Base-by-base conservation (phyloP, 805 yeast genomes). In the Helenozyma rhizophorensis region DNA sequence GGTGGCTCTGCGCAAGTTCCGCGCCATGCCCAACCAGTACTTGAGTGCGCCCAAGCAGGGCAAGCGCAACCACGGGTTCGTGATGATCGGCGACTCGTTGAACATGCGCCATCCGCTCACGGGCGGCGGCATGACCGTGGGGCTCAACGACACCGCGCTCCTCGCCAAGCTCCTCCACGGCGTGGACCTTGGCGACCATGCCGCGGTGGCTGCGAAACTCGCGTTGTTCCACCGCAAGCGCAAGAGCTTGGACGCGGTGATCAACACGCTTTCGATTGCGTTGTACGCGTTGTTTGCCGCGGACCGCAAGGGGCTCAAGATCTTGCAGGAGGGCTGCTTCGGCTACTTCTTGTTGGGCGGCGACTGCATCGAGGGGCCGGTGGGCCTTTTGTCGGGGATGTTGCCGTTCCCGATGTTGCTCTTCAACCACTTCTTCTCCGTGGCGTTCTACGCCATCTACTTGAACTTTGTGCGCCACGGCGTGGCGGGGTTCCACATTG, bases 71-170 rank as follows among this genome's bases (percentile, higher is more conserved):
- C 80, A 78, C 9, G 98, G 98, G 9, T 64, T 87, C 28, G 68
- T 93, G 23, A 71, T 90, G 45, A 54, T 93, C 22, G 98, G 98
- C 30, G 98, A 93, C 57, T 85, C 98, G 2, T 70, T 89, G 47
- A 93, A 93, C 58, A 93, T 93, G 97, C 75, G 98, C 56, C 98
- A 93, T 57, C 98, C 98, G 17, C 73, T 93, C 40, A 93, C 97
- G 1, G 98, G 98, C 33, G 98, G 98, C 43, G 98, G 98, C 40
- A 93, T 93, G 98, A 88, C 97, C 16, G 98, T 93, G 26, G 97
- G 96, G 2, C 66, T 93, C 39, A 84, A 80, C 53, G 98, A 93
- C 58, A 84, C 86, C 4, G 82, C 73, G 0, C 54, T 83, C 21
- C 68, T 88, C 28, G 77, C 84, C 13, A 71, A 74, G 45, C 60